These are phyloP conservation scores for Mycena belliarum DNA, from an alignment of 768 basidiomycete genomes.

Conservation along the genomic window DNA sequence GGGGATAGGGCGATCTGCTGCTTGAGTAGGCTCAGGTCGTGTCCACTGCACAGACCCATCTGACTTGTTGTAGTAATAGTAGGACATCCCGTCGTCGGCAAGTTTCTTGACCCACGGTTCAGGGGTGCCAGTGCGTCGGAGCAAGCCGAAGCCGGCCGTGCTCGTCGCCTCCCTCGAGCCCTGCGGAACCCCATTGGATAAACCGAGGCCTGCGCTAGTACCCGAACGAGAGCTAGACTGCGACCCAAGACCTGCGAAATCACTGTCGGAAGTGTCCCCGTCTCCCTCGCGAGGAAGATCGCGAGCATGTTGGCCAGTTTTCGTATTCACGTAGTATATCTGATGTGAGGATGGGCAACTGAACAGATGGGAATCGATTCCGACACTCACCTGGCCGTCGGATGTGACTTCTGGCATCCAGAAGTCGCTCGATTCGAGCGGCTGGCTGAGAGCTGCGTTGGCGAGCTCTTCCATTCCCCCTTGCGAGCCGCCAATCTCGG, in stretches of 20 bases:
- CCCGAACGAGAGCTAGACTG: slow-evolving; percentile 59
- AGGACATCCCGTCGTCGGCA: slow-evolving; percentile 80
- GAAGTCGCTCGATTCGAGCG: slow-evolving; percentile 67
- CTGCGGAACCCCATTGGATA: slow-evolving; percentile 39
- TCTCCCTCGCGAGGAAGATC: slow-evolving; percentile 81
- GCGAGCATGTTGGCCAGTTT: slow-evolving; percentile 78
- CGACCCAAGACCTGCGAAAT: slow-evolving; percentile 60
- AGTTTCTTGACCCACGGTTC: slow-evolving; percentile 84
- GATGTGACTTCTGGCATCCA: slow-evolving; percentile 88
- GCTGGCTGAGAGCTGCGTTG: slow-evolving; percentile 26
- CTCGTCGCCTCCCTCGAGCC: slow-evolving; percentile 34
- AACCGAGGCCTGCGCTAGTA: slow-evolving; percentile 52
- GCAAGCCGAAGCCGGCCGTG: slow-evolving; percentile 60
- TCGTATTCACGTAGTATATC: slow-evolving; percentile 95
- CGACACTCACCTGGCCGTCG: slow-evolving; percentile 73
- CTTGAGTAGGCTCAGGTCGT: slow-evolving; percentile 47
- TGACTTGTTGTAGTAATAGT: slow-evolving; percentile 74
- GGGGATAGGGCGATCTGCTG: slow-evolving; percentile 14
- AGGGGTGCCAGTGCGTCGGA: slow-evolving; percentile 59
- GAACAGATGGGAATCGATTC: background rate
- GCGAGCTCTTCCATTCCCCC: slow-evolving; percentile 36
- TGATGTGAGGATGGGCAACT: slow-evolving; percentile 29
- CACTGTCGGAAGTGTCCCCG: slow-evolving; percentile 62
- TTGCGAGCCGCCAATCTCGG: slow-evolving; percentile 38
- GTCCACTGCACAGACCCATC: slow-evolving; percentile 73